These are phyloP conservation scores for Geotrichum europaeum DNA, from an alignment of 1,139 yeast genomes.

Conservation along the genomic window DNA sequence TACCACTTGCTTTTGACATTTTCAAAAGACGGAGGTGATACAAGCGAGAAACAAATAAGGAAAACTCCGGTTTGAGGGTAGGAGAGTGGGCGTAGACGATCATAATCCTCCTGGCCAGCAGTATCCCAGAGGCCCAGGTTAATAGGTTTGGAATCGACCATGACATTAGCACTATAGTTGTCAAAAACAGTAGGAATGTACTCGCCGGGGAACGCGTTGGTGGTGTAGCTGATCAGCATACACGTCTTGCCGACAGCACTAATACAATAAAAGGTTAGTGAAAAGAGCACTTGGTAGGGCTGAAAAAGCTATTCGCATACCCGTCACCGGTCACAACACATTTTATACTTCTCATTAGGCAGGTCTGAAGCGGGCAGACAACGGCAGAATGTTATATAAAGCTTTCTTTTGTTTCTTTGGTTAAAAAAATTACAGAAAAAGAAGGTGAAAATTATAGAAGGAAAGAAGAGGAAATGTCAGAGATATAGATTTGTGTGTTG, in stretches of 20 bases:
- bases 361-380: too few species aligned
- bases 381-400: too few species aligned
- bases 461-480: neutral
- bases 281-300: too few species aligned
- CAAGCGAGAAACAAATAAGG: slow-evolving; percentile 87
- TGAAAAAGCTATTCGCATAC: too few species aligned
- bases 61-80: slow-evolving; percentile 98
- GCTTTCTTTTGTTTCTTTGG: too few species aligned
- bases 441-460: neutral
- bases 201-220: slow-evolving; percentile 90
- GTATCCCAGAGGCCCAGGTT: slow-evolving; percentile 86
- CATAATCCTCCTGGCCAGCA: slow-evolving; percentile 99
- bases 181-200: slow-evolving; percentile 85
- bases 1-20: slow-evolving; percentile 97
- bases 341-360: slow-evolving; percentile 75
- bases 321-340: slow-evolving; percentile 97
- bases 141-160: slow-evolving; percentile 55
- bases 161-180: slow-evolving; percentile 80
- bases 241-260: slow-evolving; percentile 94
- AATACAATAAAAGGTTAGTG: slow-evolving; percentile 2
- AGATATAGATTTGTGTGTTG: neutral
- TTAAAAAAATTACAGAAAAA: too few species aligned
- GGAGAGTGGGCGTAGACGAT: slow-evolving; percentile 89
- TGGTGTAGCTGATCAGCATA: slow-evolving; percentile 79
- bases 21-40: slow-evolving; percentile 96